Evolutionary conservation across 2,329 filamentous ascomycete species (phyloP), one percentile per base, ranked within the genome.

Genomic region (Fusarium stilboides): DNA sequence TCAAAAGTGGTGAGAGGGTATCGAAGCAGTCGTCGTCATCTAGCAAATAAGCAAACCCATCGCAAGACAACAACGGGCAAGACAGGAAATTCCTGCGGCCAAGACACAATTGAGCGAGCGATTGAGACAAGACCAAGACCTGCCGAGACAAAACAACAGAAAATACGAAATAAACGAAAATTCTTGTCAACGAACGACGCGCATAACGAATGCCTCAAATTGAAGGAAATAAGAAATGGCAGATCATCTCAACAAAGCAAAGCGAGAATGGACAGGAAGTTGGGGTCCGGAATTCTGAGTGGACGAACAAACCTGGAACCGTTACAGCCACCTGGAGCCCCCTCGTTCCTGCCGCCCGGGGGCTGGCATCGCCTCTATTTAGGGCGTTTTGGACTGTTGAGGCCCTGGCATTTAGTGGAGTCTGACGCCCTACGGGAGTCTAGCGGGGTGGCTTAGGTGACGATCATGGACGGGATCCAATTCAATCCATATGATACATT

Each of bases 1-100:
- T 43, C 40, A 60, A 47, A 34, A 58, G 40, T 62, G 45, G 65
- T 70, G 70, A 63, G 65, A 62, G 62, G 65, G 46, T 63, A 62
- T 43, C 26, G 46, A 54, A 58, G 34, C 44, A 60, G 60, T 63
- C 60, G 71, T 73, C 68, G 71, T 73, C 57, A 73, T 65, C 65
- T 49, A 68, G 53, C 54, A 68, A 67, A 49, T 57, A 62, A 57
- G 52, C 61, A 69, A 49, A 62, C 60, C 43, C 61, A 66, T 66
- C 20, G 40, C 54, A 57, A 56, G 60, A 52, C 50, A 62, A 54
- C 40, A 58, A 56, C 57, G n/a, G 28, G 46, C 37, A 19, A 57
- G 58, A 55, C 55, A 49, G 50, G 54, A 39, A 46, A 57, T 40
- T 40, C 17, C n/a, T 14, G 26, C 28, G 33, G 28, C 42, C 59